Percentiles rank a stretch among this genome's conserved stretches.
Evolutionary conservation across 129 eudicot species (phyloP).

Genomic region (Calendula officinalis): DNA sequence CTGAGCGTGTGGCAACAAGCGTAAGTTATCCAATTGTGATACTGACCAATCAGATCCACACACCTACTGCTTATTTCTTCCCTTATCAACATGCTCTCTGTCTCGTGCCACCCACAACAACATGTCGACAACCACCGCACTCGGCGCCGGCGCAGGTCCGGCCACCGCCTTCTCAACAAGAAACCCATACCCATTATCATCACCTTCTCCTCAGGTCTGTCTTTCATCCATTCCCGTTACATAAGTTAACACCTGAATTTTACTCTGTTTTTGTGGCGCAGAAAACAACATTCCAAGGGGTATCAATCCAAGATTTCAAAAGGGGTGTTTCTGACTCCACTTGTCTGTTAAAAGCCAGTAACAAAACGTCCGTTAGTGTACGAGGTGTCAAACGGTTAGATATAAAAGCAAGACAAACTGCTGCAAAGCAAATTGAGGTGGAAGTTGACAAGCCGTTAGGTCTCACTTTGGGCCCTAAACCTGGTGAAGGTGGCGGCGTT

Average conservation of each 20-base stretch:
- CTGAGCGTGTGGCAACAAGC: slow-evolving; percentile 14
- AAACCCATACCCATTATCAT: slow-evolving; percentile 16
- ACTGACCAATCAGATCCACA: too few relatives aligned
- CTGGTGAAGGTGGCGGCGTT: slow-evolving; percentile 91
- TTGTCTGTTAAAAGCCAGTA: slow-evolving; percentile 24
- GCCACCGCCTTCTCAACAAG: slow-evolving; percentile 15
- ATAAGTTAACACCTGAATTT: neutral
- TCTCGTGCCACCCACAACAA: neutral
- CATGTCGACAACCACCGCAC: neutral
- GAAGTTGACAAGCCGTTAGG: slow-evolving; percentile 99
- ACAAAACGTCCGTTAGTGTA: slow-evolving; percentile 11
- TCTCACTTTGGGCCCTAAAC: slow-evolving; percentile 84
- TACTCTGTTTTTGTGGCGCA: slow-evolving; percentile 21
- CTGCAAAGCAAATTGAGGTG: slow-evolving; percentile 80
- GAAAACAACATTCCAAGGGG: slow-evolving; percentile 81
- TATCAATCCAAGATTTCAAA: slow-evolving; percentile 63
- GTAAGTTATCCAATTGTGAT: too few relatives aligned
- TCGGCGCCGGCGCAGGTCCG: slow-evolving; percentile 17
- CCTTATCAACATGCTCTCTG: too few relatives aligned
- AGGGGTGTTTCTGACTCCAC: slow-evolving; percentile 33
- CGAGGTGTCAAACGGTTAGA: slow-evolving; percentile 39
- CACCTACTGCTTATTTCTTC: too few relatives aligned
- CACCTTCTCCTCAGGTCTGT: slow-evolving; percentile 13
- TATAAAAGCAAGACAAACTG: slow-evolving; percentile 70
- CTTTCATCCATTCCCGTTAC: too few relatives aligned